Base-by-base conservation (phyloP, 1,139 yeast species). In the Diutina ranongensis region DNA sequence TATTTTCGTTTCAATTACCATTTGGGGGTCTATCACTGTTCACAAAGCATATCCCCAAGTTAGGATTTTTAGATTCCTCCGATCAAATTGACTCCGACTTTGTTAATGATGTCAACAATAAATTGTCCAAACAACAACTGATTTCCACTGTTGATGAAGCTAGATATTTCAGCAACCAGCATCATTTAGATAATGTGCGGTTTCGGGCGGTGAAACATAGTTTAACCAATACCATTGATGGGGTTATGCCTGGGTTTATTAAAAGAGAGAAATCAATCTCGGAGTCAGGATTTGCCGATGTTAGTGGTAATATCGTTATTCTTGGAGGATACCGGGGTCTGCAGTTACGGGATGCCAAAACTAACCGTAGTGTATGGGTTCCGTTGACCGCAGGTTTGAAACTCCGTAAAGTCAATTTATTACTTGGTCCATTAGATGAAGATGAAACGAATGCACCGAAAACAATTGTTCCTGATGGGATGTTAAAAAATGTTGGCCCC, bases 281-380 rank as follows among this genome's bases (percentile, higher is more conserved):
- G 50, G 73, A 69, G 45, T 51, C 61, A 13, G 61, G 62, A 46
- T 69, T 57, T 53, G 57, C 58, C 44, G 74, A 74, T 28, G 56
- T 86, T 1, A 79, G 76, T 18, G 96, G 96, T 2, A 87, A 87
- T 55, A 72, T 88, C 1, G 77, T 88, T 1, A 68, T 88, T 1
- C 50, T 88, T 61, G 96, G 97, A 2, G 97, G 97, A 0, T 88
- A 84, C 60, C 68, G 97, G 55, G 97, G 97, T 1, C 79, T 88
- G 27, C 74, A 83, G n/a, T 62, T 88, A 47, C 61, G 94, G 44
- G 94, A 85, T 55, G 57, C 76, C 0, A 68, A 67, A 32, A 81
- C 94, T 0, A 64, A 69, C 16, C 75, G 80, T 49, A 67, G 92
- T 45, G 75, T 84, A 1, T 88, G 97, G 97, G 76, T 88, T 32